Base-by-base conservation (phyloP, 768 basidiomycete species). In the Tulasnella calospora region DNA sequence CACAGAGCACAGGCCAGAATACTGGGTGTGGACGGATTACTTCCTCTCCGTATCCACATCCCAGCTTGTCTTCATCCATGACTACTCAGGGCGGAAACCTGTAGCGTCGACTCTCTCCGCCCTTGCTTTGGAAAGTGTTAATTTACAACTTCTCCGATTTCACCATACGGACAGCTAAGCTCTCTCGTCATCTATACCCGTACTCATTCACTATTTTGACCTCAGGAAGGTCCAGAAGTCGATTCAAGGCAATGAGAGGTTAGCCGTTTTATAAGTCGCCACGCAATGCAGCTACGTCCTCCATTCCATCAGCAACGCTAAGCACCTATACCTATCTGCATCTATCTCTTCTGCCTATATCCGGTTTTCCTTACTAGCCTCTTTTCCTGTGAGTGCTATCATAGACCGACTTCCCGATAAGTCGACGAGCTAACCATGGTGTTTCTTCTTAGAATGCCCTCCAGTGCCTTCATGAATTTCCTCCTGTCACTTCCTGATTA, bases 401-500 rank as follows among this genome's bases (percentile, higher is more conserved):
- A 23, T 41, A 0, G 30, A 23, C 41, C 27, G 36, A 41, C n/a
- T 35, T 0, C 61, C 27, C 61, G 8, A 17, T 27, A 12, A 7
- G 38, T 40, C 71, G 71, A 72, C 71, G 13, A 23, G n/a, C n/a
- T 23, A 21, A 30, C 10, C 17, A 35, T 6, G 2, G 70, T 41
- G 19, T 21, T n/a, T n/a, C 67, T 3, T 38, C 23, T 21, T 71
- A 72, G 71, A 72, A 72, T 72, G 71, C 44, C 51, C 21, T 75
- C 74, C 46, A 41, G 21, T 21, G 38, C 35, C 38, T 41, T 75
- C n/a, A 75, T 75, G 74, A 61, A 36, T 17, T 75, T 75, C 74
- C 46, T 75, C 17, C 1, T 61, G 21, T 51, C 46, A 17, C 44
- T 75, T 47, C 74, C 74, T 23, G 74, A 75, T 38, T 51, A 47